Evolutionary conservation across 139 green algal species (phyloP), one percentile per base, ranked within the genome.

Genomic region (Microglena sp.): DNA sequence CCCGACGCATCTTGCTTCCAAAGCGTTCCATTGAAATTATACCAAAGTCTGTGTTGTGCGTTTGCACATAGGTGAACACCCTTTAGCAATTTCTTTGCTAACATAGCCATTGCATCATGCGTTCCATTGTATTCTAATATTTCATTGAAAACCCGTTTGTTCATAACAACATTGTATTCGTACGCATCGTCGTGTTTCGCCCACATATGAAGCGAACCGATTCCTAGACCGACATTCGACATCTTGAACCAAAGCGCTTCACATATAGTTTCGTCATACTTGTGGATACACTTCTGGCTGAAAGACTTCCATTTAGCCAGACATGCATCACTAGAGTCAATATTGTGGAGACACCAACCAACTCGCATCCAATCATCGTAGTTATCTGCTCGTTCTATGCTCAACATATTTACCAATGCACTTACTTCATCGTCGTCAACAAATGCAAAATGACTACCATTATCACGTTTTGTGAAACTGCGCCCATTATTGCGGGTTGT

Each of bases 261-360:
- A 27, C 56, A 63, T 43, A 45, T 29, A 21, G 28, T 29, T 11
- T 15, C 7, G 28, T 63, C 43, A 29, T 45, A 63, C n/a, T 63
- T 63, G 6, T n/a, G 6, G 56, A 7, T 40, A 8, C 15, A 28
- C 24, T 60, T 22, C 18, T 18, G 43, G 24, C 53, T 60, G 8
- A 18, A 8, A n/a, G n/a, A n/a, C n/a, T 18, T 60, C 53, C 7
- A 60, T 28, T 24, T 24, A 60, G 21, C 7, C 43, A 18, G 53
- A 18, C 31, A 60, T 24, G 31, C n/a, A 26, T n/a, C 11, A n/a
- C 40, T 18, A 8, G 53, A 7, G 53, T 28, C 53, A 18, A 60
- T 60, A 26, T 60, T 60, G 53, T 60, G 53, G 7, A 60, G 24
- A 18, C 53, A 60, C 53, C 53, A 60, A 60, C 53, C 53, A 26